These are phyloP conservation scores for Jackrogersella minutella DNA, from an alignment of 495 filamentous ascomycete species.

Conservation along the genomic window DNA sequence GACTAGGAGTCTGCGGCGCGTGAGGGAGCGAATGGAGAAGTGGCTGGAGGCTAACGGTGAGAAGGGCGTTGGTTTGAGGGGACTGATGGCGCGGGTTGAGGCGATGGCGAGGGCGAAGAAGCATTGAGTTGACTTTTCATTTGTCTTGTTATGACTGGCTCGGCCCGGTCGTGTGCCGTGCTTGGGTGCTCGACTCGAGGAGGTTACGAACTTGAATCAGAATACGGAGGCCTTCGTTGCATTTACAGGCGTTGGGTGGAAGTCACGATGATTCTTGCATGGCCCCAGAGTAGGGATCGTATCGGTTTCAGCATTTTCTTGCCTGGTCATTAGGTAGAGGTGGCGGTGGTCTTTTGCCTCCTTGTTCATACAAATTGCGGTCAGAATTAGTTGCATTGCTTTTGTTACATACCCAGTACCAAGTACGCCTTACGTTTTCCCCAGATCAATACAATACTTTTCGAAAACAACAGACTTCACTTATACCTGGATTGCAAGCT, in stretches of 20 bases:
- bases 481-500: background rate
- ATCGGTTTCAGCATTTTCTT: background rate
- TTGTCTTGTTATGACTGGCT: background rate
- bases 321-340: background rate
- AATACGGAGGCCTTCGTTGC: background rate
- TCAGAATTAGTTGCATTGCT: slow-evolving; percentile 5
- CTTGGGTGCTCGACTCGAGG: too few relatives aligned
- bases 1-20: slow-evolving; percentile 66
- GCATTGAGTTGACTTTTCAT: background rate
- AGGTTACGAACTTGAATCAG: background rate
- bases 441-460: slow-evolving; percentile 3
- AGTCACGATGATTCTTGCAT: background rate
- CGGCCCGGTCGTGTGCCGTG: too few relatives aligned
- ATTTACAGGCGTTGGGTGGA: slow-evolving; percentile 9
- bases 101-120: slow-evolving; percentile 53
- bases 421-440: slow-evolving; percentile 19
- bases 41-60: slow-evolving; percentile 85
- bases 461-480: background rate
- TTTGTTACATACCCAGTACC: slow-evolving; percentile 16
- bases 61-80: slow-evolving; percentile 79
- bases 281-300: background rate
- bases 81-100: slow-evolving; percentile 72
- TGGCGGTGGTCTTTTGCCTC: background rate
- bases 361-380: background rate
- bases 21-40: slow-evolving; percentile 81